These are phyloP conservation scores for Hanseniaspora mollemarum DNA, from an alignment of 805 yeast species.

Conservation along the genomic window DNA sequence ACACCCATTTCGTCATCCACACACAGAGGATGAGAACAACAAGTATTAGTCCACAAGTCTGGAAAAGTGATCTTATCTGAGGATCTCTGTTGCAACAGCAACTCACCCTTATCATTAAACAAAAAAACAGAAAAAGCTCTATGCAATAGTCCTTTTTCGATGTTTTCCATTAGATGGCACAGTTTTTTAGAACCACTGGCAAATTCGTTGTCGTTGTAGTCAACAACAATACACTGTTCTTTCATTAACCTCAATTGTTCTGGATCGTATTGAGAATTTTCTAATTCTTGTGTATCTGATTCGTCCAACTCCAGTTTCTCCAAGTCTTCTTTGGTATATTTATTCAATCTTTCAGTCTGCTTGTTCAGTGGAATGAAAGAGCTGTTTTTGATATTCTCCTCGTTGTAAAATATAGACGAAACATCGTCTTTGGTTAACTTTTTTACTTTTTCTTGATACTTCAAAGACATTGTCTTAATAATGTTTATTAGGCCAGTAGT, in stretches of 20 bases:
- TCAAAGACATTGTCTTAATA: slow-evolving; percentile 3
- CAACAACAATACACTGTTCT: slow-evolving; percentile 88
- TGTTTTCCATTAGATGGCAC: slow-evolving; percentile 80
- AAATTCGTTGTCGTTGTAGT: slow-evolving; percentile 72
- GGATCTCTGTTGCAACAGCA: slow-evolving; percentile 89
- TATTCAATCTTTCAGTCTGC: slow-evolving; percentile 41
- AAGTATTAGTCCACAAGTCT: slow-evolving; percentile 95
- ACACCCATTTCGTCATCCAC: slow-evolving; percentile 69
- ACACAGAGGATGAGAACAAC: slow-evolving; percentile 95
- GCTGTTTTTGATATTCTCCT: slow-evolving; percentile 45
- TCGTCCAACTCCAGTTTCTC: slow-evolving; percentile 19
- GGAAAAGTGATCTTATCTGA: slow-evolving; percentile 94
- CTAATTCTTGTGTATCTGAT: slow-evolving; percentile 33
- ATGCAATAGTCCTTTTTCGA: slow-evolving; percentile 75
- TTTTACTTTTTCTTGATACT: slow-evolving; percentile 13
- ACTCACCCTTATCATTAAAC: slow-evolving; percentile 63
- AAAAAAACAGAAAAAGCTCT: slow-evolving; percentile 94
- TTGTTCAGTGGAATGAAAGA: slow-evolving; percentile 52
- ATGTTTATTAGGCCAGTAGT: no score
- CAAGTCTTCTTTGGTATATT: slow-evolving; percentile 31
- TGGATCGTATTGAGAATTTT: slow-evolving; percentile 73
- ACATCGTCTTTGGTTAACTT: slow-evolving; percentile 15
- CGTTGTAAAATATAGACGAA: slow-evolving; percentile 36
- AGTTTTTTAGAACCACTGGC: slow-evolving; percentile 92
- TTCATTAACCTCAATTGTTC: slow-evolving; percentile 94